phyloP scores from a whole-genome alignment of 2,329 filamentous ascomycete species.

The Phoma herbarum region DNA sequence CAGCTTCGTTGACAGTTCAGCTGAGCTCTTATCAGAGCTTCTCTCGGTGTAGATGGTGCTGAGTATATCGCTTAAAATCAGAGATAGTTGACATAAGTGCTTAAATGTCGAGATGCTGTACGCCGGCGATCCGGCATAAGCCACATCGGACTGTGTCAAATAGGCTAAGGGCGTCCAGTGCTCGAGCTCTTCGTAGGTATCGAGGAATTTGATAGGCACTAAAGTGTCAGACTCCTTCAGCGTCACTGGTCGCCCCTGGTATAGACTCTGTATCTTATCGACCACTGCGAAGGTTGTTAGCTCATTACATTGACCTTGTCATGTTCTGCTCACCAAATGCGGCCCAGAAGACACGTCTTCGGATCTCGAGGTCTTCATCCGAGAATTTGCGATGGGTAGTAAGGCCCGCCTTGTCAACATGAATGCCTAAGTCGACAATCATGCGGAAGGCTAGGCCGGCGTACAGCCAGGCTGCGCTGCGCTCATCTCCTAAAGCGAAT shows the following conservation, averaged over 20 bases:
- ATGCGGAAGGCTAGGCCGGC: constrained; percentile 66
- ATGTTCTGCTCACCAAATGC: constrained; percentile 48
- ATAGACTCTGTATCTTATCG: constrained; percentile 65
- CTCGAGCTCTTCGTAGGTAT: constrained; percentile 64
- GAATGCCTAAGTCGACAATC: constrained; percentile 64
- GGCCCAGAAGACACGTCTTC: constrained; percentile 58
- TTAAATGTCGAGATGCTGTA: constrained; percentile 58
- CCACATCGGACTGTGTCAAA: constrained; percentile 33
- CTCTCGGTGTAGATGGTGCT: constrained; percentile 53
- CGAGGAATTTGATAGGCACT: constrained; percentile 59
- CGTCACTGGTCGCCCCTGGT: constrained; percentile 62
- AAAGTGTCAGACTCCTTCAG: constrained; percentile 58
- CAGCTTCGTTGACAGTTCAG: constrained; percentile 51
- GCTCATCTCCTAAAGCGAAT: constrained; percentile 61
- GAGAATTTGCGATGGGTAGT: constrained; percentile 47
- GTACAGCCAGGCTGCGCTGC: constrained; percentile 66
- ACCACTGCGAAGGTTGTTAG: constrained; percentile 31
- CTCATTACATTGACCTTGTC: neutral
- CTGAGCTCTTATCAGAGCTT: constrained; percentile 41
- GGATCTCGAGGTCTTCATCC: constrained; percentile 58
- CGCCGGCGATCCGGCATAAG: constrained; percentile 49
- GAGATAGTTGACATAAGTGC: constrained; percentile 55
- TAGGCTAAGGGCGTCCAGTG: constrained; percentile 60
- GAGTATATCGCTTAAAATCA: constrained; percentile 56
- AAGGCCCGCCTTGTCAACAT: constrained; percentile 54